Conservation (phyloP, 208 protist species). For the Leishmania mexicana region DNA sequence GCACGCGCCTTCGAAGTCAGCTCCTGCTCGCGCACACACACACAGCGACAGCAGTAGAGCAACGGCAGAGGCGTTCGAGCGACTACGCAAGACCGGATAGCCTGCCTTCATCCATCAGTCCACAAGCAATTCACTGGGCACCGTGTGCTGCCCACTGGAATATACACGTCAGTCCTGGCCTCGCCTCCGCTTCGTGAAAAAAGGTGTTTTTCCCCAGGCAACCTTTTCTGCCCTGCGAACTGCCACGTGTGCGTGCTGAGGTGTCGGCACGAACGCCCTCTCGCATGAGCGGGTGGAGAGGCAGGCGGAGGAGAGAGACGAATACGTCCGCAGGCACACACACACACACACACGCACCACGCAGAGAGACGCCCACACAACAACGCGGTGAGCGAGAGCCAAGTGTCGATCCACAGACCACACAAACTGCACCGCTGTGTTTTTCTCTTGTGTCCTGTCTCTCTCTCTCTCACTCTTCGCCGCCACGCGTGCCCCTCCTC, state of each 20-base stretch:
- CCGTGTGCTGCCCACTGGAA: background rate
- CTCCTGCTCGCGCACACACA: background rate
- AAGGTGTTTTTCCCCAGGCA: too few species aligned
- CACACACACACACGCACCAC: too few species aligned
- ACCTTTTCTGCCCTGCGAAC: too few species aligned
- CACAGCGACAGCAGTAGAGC: background rate
- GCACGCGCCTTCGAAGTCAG: background rate
- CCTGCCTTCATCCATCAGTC: background rate
- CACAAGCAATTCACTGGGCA: background rate
- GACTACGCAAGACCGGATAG: background rate
- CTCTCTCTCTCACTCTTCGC: background rate
- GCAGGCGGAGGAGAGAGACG: background rate
- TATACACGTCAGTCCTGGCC: background rate
- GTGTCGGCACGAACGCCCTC: background rate
- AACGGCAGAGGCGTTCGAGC: background rate
- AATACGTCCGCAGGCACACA: background rate
- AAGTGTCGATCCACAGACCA: background rate
- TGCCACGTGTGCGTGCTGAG: too few species aligned
- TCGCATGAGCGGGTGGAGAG: background rate
- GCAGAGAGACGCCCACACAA: background rate
- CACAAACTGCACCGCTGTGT: background rate
- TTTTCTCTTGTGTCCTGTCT: background rate
- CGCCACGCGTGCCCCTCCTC: too few species aligned
- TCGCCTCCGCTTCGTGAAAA: background rate
- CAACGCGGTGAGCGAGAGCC: background rate